A percentile compares a stretch with the other conserved stretches of the same genome.
Conservation (phyloP, 306 rosid genomes). For the Lathyrus tuberosus region DNA sequence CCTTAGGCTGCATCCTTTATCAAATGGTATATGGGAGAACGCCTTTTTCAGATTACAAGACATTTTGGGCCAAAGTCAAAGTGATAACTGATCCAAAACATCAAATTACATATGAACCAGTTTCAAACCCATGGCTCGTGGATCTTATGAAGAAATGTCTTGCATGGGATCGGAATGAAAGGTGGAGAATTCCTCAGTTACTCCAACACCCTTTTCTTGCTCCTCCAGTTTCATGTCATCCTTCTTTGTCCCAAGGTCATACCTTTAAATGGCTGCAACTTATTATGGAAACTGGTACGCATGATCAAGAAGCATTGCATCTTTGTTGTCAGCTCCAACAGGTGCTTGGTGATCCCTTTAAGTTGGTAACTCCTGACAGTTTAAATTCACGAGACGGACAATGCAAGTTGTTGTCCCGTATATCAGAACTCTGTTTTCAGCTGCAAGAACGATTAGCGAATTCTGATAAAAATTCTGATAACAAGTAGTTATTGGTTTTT, state of each 20-base stretch:
- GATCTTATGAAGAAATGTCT: slow-evolving; percentile 88
- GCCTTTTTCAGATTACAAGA: slow-evolving; percentile 83
- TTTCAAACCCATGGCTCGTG: slow-evolving; percentile 79
- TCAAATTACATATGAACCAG: slow-evolving; percentile 65
- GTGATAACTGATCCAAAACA: slow-evolving; percentile 87
- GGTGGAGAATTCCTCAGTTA: slow-evolving; percentile 92
- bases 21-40: slow-evolving; percentile 97
- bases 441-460: slow-evolving; percentile 50
- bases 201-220: slow-evolving; percentile 88
- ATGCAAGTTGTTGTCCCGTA: slow-evolving; percentile 50
- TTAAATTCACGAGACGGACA: slow-evolving; percentile 53
- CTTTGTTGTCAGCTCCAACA: slow-evolving; percentile 65
- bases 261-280: slow-evolving; percentile 62
- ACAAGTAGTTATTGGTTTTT: neutral
- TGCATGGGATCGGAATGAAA: slow-evolving; percentile 87
- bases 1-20: slow-evolving; percentile 94
- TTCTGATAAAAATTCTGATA: slow-evolving; percentile 41
- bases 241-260: slow-evolving; percentile 42
- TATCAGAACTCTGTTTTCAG: slow-evolving; percentile 55
- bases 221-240: slow-evolving; percentile 62
- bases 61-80: slow-evolving; percentile 92
- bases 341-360: slow-evolving; percentile 52
- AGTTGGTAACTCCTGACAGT: slow-evolving; percentile 43
- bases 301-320: slow-evolving; percentile 54
- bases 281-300: slow-evolving; percentile 52